A percentile compares a stretch with the other conserved stretches of the same genome.
These are phyloP conservation scores for Geranium incanum DNA, from an alignment of 441 rosid genomes.

Conservation along the genomic window DNA sequence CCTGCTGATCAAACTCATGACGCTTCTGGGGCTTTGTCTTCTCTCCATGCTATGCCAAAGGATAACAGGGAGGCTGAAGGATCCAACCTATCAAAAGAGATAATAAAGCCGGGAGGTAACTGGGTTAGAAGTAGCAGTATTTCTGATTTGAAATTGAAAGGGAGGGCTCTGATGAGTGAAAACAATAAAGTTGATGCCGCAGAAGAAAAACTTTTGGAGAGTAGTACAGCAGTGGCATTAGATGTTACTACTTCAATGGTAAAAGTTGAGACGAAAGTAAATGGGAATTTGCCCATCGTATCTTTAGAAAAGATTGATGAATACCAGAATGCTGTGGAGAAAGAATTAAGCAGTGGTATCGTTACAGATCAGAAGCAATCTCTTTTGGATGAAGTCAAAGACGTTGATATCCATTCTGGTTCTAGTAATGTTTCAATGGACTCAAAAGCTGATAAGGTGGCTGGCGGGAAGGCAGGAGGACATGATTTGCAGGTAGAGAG, in stretches of 20 bases:
- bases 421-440: neutral
- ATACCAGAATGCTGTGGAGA: conserved; percentile 1
- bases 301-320: conserved; percentile 4
- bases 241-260: conserved; percentile 1
- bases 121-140: conserved; percentile 4
- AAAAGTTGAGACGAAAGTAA: conserved; percentile 10
- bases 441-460: neutral
- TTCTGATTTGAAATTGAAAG: neutral
- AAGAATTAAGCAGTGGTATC: neutral
- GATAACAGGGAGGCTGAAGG: neutral
- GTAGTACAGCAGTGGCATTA: conserved; percentile 1
- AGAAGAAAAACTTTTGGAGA: neutral
- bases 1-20: no score
- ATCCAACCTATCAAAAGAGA: conserved; percentile 26
- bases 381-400: conserved; percentile 5
- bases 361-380: conserved; percentile 10
- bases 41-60: conserved; percentile 2
- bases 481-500: neutral
- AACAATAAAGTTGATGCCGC: neutral
- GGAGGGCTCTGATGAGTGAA: conserved; percentile 2
- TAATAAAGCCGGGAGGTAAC: conserved; percentile 33
- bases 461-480: neutral
- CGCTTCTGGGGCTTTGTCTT: neutral
- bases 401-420: neutral
- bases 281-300: conserved; percentile 3